These are phyloP conservation scores for Cryptosporidium meleagridis DNA, from an alignment of 169 alveolate genomes.

Conservation along the genomic window DNA sequence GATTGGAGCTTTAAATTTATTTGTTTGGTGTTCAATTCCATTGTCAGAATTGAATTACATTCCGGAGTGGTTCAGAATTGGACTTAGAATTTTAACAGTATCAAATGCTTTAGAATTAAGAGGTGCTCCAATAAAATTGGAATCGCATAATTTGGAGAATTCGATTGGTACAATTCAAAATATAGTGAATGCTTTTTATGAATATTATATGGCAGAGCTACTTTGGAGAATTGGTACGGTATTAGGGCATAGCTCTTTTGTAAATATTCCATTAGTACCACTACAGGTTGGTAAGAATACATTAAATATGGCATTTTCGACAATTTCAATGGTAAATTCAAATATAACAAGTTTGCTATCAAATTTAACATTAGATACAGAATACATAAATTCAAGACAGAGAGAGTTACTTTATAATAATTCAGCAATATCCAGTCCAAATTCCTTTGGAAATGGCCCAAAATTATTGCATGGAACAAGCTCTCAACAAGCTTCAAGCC, in stretches of 20 bases:
- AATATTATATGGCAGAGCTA: slow-evolving; percentile 75
- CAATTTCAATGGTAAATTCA: slow-evolving; percentile 89
- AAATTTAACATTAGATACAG: slow-evolving; percentile 89
- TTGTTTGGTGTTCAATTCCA: slow-evolving; percentile 74
- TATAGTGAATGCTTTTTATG: slow-evolving; percentile 54
- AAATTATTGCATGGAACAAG: neutral
- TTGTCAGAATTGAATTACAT: slow-evolving; percentile 30
- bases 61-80: slow-evolving; percentile 73
- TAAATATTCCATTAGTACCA: slow-evolving; percentile 90
- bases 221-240: slow-evolving; percentile 84
- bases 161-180: slow-evolving; percentile 54
- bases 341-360: slow-evolving; percentile 87
- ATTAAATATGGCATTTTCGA: slow-evolving; percentile 88
- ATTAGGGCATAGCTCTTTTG: slow-evolving; percentile 89
- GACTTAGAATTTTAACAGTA: slow-evolving; percentile 68
- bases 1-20: slow-evolving; percentile 31
- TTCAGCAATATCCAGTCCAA: neutral
- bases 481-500: slow-evolving; percentile 74
- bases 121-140: slow-evolving; percentile 75
- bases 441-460: neutral
- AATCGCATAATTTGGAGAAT: slow-evolving; percentile 55
- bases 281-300: slow-evolving; percentile 88
- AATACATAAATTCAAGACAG: slow-evolving; percentile 89
- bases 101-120: slow-evolving; percentile 66
- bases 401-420: slow-evolving; percentile 71